Base-by-base conservation (phyloP, 441 rosid genomes). In the Euphorbia corollata region DNA sequence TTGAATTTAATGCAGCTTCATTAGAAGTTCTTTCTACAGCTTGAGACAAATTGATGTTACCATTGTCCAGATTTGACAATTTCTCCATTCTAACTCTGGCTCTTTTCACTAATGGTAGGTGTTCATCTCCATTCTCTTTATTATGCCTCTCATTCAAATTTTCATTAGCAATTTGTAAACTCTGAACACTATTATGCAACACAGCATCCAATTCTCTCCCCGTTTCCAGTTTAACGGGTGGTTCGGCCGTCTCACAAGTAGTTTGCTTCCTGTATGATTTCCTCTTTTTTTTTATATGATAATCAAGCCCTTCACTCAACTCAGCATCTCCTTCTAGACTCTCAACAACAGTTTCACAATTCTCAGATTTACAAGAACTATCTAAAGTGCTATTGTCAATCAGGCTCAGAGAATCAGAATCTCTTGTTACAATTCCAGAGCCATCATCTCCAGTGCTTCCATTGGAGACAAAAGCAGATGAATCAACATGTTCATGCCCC, bases 31-130 rank as follows among this genome's bases (percentile, higher is more conserved):
- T 82, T 64, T 85, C 90, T 73, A 81, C 91, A 34, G 68, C 59
- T 67, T 67, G 87, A 41, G 65, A 77, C 74, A 71, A 72, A 56
- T 56, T 63, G 70, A 45, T 73, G 45, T 47, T 70, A 70, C 80
- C 78, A 55, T 75, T 74, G 63, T 74, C 80, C 20, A 63, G 71
- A 69, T 85, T 75, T 12, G 78, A 78, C 53, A 78, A 73, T 78
- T 86, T 83, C 50, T 96, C 81, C 98, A 90, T 88, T 68, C 97
- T 81, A 74, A 92, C 99, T 83, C 99, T 86, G 16, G 99, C 99
- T 70, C 98, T 88, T 78, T 95, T 92, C 69, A 90, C 83, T 59
- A 95, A 74, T 8, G 99, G 98, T 78, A 95, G 80, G 78, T 95
- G 99, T 75, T 90, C 90, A 75, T 95, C 99, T 41, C 98, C 99